Evolutionary conservation across 202 grass and related monocot genomes (phyloP), one percentile per base, ranked within the genome.

Genomic region (Hordeum pubiflorum): DNA sequence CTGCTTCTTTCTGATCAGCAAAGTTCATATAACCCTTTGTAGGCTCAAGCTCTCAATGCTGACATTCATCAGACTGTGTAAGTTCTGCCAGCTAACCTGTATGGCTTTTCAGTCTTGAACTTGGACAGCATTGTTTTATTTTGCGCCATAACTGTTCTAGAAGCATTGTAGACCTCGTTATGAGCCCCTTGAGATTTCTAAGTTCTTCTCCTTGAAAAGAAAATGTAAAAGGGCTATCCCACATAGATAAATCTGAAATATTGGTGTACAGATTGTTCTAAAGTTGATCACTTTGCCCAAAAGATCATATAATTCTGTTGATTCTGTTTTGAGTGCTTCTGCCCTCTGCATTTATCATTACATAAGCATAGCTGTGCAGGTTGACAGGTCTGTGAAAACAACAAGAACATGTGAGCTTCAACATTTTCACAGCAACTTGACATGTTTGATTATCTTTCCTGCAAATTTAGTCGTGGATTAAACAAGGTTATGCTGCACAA

Each of bases 331-430:
- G 10, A 13, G 58, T 4, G 27, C 26, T n/a, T 31, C 10, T 12
- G 6, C 4, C 9, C 0, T 54, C 5, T 54, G 18, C 48, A 54
- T 78, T 21, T 21, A 0, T 41, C 6, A 8, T 63, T 64, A 54
- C 41, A n/a, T 80, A 81, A 81, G 26, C 14, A 55, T 63, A 7
- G 38, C 56, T n/a, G 4, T 84, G 76, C 63, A 81, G 86, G 40
- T 33, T 71, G 33, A 58, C 44, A 71, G 38, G 63, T 14, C 66
- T 23, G 0, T 12, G 14, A 64, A 69, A 38, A 44, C 12, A 31
- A 60, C 9, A 2, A 29, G 18, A 69, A 77, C 74, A 43, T 24
- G 12, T 0, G 29, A 26, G 76, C 3, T 63, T 36, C 41, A 12
- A 9, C 4, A 26, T 10, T 36, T 67, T 27, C 9, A 13, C 0